phyloP scores from a whole-genome alignment of 805 yeast genomes.

The Brettanomyces nanus region DNA sequence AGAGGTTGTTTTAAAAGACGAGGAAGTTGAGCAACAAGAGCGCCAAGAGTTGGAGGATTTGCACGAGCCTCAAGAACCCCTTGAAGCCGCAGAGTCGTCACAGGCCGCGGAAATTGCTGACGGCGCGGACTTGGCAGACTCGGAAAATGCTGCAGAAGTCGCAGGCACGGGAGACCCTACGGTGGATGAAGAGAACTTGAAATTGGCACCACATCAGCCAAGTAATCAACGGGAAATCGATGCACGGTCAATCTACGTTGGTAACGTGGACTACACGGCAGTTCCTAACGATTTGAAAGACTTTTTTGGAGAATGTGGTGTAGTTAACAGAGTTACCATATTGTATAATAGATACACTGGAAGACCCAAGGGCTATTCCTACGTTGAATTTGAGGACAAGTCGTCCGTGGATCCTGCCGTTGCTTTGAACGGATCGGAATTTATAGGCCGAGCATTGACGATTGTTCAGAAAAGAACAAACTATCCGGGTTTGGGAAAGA shows the following conservation, averaged over 20 bases:
- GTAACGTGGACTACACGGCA: conserved; percentile 73
- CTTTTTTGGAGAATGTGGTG: conserved; percentile 61
- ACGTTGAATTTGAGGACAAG: conserved; percentile 66
- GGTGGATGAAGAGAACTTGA: not conserved
- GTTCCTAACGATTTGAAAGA: conserved; percentile 72
- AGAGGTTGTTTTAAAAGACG: too few species aligned
- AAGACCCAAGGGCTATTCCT: conserved; percentile 80
- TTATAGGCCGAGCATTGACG: conserved; percentile 60
- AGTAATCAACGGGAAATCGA: conserved; percentile 48
- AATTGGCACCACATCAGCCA: conserved; percentile 26
- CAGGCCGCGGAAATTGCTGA: not conserved
- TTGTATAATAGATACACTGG: conserved; percentile 63
- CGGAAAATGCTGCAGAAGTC: not conserved
- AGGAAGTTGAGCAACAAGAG: too few species aligned
- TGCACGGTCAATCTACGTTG: conserved; percentile 69
- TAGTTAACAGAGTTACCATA: conserved; percentile 73
- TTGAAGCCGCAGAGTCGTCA: not conserved
- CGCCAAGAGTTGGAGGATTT: not conserved
- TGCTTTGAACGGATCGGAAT: conserved; percentile 50
- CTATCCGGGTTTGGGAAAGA: conserved; percentile 42
- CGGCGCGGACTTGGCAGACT: too few species aligned
- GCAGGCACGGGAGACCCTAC: not conserved
- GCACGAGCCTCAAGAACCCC: not conserved
- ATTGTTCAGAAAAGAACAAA: conserved; percentile 74
- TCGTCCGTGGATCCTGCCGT: conserved; percentile 58